Percentiles rank a stretch among this genome's conserved stretches.
Conservation (phyloP, 108 stramenopile genomes). For the Cyclotella cryptica region DNA sequence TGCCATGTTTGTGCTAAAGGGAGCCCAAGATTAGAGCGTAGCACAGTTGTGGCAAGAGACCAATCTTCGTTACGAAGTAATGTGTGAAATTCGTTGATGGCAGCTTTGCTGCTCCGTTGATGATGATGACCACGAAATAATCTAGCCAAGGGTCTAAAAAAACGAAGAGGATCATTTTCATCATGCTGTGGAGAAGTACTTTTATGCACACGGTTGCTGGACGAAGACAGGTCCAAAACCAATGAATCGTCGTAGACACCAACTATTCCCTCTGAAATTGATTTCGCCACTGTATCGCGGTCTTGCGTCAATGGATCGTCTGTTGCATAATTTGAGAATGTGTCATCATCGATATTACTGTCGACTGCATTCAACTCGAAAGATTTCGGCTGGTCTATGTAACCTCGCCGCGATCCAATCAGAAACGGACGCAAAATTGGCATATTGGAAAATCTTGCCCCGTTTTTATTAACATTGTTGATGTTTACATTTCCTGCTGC, state of each 20-base stretch:
- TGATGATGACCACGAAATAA: background rate
- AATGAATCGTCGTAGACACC: slow-evolving; percentile 20
- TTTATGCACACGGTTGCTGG: background rate
- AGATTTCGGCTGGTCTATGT: slow-evolving; percentile 12
- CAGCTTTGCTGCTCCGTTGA: background rate
- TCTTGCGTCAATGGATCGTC: slow-evolving; percentile 18
- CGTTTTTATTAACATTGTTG: background rate
- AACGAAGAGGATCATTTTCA: background rate
- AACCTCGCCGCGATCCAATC: slow-evolving; percentile 29
- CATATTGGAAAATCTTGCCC: slow-evolving; percentile 7
- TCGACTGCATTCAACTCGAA: background rate
- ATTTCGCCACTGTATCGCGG: slow-evolving; percentile 32
- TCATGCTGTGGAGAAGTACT: background rate
- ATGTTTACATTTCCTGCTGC: background rate
- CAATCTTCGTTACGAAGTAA: slow-evolving; percentile 48
- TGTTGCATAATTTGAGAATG: background rate
- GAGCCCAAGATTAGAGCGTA: slow-evolving; percentile 20
- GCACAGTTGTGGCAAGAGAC: slow-evolving; percentile 40
- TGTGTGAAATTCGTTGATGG: slow-evolving; percentile 31
- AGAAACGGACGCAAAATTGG: slow-evolving; percentile 45
- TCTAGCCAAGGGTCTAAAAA: slow-evolving; percentile 10
- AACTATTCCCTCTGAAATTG: slow-evolving; percentile 38
- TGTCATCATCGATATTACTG: background rate
- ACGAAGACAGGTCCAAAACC: slow-evolving; percentile 7
- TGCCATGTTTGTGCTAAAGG: slow-evolving; percentile 40